These are phyloP conservation scores for Raffaelea arxii DNA, from an alignment of 2,329 filamentous ascomycete species.

Conservation along the genomic window DNA sequence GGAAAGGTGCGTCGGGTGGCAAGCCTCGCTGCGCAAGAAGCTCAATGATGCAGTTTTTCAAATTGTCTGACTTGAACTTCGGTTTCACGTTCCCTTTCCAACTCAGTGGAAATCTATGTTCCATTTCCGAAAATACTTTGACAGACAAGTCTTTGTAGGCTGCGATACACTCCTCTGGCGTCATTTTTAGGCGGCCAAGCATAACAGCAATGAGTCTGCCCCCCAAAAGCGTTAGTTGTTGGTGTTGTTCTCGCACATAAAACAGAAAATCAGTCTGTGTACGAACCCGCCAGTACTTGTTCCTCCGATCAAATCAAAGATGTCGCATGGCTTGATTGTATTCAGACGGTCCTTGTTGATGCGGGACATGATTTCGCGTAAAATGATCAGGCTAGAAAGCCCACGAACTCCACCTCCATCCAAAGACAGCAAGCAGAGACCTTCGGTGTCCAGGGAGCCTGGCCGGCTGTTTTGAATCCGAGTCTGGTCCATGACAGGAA, in stretches of 20 bases:
- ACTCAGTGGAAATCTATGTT: no score
- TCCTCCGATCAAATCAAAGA: constrained; percentile 5
- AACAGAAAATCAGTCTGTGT: neutral
- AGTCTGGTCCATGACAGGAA: no score
- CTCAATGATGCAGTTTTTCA: no score
- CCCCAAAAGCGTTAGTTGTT: neutral
- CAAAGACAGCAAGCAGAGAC: no score
- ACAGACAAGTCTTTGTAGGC: neutral
- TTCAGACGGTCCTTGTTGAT: neutral
- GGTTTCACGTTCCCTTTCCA: no score
- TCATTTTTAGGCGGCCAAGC: neutral
- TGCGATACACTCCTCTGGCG: neutral
- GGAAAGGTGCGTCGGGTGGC: no score
- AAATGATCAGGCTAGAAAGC: neutral
- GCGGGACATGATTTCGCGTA: constrained; percentile 1
- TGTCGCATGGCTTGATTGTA: no score
- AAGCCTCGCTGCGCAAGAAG: no score
- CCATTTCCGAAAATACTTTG: neutral
- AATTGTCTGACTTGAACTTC: no score
- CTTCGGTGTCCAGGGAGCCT: no score
- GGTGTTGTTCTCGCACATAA: neutral
- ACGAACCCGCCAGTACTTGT: constrained; percentile 1
- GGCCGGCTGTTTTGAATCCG: no score
- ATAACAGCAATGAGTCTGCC: constrained; percentile 2
- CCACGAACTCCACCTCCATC: constrained; percentile 4